Conservation (phyloP, 2,329 filamentous ascomycete species). For the Trichoderma atroviride region DNA sequence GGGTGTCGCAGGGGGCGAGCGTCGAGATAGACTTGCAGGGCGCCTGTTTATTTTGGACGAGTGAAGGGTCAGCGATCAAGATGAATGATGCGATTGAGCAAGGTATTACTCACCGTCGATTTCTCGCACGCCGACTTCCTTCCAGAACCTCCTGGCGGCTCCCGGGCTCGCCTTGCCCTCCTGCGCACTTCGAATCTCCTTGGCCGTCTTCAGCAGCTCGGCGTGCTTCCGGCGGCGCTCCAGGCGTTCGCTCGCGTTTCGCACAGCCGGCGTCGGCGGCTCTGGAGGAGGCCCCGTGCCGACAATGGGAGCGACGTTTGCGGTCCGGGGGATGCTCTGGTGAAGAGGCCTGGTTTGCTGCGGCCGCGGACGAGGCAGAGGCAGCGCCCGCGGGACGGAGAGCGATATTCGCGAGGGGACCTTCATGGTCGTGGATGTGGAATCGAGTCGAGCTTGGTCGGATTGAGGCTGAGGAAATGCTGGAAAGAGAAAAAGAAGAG, state of each 20-base stretch:
- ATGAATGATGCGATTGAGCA: background rate
- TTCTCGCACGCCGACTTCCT: slow-evolving; percentile 72
- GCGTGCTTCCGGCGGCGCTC: slow-evolving; percentile 58
- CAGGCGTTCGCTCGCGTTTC: slow-evolving; percentile 48
- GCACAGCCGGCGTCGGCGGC: slow-evolving; percentile 51
- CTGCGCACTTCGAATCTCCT: slow-evolving; percentile 47
- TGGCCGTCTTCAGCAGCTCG: slow-evolving; percentile 56
- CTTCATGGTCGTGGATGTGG: slow-evolving; percentile 44
- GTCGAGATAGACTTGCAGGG: slow-evolving; percentile 73
- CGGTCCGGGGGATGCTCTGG: slow-evolving; percentile 41
- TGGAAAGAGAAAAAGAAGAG: too few species aligned
- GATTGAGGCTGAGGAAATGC: background rate
- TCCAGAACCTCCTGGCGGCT: slow-evolving; percentile 82
- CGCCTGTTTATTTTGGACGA: slow-evolving; percentile 36
- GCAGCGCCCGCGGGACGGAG: slow-evolving; percentile 35
- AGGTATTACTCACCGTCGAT: slow-evolving; percentile 56
- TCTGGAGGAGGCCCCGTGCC: slow-evolving; percentile 62
- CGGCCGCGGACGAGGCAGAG: slow-evolving; percentile 30
- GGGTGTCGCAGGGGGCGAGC: slow-evolving; percentile 76
- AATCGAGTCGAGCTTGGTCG: background rate
- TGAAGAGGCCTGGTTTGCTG: slow-evolving; percentile 37
- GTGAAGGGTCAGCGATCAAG: background rate
- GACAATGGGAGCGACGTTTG: slow-evolving; percentile 55
- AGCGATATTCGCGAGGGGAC: slow-evolving; percentile 45
- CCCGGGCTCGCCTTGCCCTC: slow-evolving; percentile 45